Evolutionary conservation across 2,329 filamentous ascomycete genomes (phyloP).

Genomic region (Aulographum hederae): DNA sequence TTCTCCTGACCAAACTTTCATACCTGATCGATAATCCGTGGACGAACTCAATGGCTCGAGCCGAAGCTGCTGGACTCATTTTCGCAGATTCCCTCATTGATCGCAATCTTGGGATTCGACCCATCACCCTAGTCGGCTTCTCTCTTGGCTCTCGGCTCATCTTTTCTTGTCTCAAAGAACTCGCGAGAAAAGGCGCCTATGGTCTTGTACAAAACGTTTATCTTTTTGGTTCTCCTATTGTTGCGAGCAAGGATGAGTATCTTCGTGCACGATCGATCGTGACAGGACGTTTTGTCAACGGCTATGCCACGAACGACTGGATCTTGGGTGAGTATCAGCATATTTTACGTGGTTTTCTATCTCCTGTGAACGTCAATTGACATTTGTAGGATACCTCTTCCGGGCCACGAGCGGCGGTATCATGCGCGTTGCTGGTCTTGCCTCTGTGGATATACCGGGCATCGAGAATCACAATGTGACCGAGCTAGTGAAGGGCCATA

Average conservation of each 20-base stretch:
- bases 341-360: conserved; percentile 2
- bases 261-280: conserved; percentile 66
- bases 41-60: conserved; percentile 88
- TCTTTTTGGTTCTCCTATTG: conserved; percentile 79
- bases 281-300: conserved; percentile 84
- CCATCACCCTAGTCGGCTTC: conserved; percentile 86
- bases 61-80: conserved; percentile 75
- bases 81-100: conserved; percentile 88
- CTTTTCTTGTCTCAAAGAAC: conserved; percentile 75
- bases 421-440: conserved; percentile 70
- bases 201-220: conserved; percentile 91
- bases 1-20: conserved; percentile 80
- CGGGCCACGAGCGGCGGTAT: conserved; percentile 86
- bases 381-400: conserved; percentile 56
- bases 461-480: conserved; percentile 85
- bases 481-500: conserved; percentile 72
- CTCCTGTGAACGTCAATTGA: neutral
- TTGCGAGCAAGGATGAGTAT: conserved; percentile 84
- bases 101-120: conserved; percentile 74
- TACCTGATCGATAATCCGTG: conserved; percentile 98
- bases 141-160: conserved; percentile 86
- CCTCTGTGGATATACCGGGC: conserved; percentile 56
- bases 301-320: conserved; percentile 91
- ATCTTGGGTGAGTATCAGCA: conserved; percentile 45
- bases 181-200: conserved; percentile 65